Evolutionary conservation across 495 filamentous ascomycete species (phyloP).

Genomic region (Penicillium silybi): DNA sequence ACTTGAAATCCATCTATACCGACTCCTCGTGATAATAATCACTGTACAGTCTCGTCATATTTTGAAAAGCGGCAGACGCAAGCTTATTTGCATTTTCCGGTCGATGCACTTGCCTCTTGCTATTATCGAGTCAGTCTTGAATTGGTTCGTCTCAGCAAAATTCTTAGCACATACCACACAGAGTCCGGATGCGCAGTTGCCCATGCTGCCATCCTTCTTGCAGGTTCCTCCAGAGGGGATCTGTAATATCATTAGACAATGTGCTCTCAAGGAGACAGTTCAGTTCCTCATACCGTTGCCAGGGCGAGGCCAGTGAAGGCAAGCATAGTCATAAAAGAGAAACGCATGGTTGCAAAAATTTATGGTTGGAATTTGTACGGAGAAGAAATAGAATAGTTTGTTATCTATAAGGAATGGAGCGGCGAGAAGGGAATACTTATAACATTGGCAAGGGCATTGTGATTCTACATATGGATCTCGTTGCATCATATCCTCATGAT

Average conservation of each 20-base stretch:
- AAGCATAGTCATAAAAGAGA: slow-evolving; percentile 3
- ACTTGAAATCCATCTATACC: too few relatives aligned
- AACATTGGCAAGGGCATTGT: too few relatives aligned
- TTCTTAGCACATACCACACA: slow-evolving; percentile 3
- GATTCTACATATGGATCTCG: too few relatives aligned
- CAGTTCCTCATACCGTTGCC: not conserved
- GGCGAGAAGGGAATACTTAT: too few relatives aligned
- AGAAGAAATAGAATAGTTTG: too few relatives aligned
- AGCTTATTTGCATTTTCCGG: slow-evolving; percentile 12
- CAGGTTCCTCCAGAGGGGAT: slow-evolving; percentile 7
- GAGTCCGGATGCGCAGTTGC: slow-evolving; percentile 5
- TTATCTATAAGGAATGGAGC: too few relatives aligned
- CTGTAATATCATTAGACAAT: not conserved
- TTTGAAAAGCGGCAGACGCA: too few relatives aligned
- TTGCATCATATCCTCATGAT: too few relatives aligned
- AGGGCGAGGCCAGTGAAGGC: slow-evolving; percentile 6
- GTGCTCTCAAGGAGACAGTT: not conserved
- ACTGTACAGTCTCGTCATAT: too few relatives aligned
- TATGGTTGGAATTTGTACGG: too few relatives aligned
- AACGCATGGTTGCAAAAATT: slow-evolving; percentile 2
- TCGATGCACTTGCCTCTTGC: slow-evolving; percentile 1
- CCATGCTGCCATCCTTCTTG: slow-evolving; percentile 13
- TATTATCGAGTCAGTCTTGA: not conserved
- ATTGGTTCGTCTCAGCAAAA: not conserved
- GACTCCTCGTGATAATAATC: too few relatives aligned